A percentile compares a stretch with the other conserved stretches of the same genome.
These are phyloP conservation scores for Cephalotrichum gorgonifer DNA, from an alignment of 2,329 filamentous ascomycete genomes.

Conservation along the genomic window DNA sequence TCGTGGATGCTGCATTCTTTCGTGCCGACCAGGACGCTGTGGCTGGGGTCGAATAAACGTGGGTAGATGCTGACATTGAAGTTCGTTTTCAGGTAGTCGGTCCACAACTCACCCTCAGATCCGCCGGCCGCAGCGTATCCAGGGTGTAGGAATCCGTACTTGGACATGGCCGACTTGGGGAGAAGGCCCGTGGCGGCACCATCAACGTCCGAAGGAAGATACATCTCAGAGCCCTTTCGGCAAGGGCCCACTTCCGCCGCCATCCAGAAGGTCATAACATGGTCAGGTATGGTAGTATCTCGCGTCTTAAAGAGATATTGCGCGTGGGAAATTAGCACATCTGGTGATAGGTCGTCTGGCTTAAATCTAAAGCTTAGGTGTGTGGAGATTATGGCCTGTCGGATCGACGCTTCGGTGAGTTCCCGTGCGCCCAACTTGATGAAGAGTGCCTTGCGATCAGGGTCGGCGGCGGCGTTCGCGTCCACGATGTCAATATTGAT, in stretches of 20 bases:
- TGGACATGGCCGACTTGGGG: not conserved
- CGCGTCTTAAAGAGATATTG: not conserved
- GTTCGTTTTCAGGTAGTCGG: not conserved
- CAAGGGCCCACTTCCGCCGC: not conserved
- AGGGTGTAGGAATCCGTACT: conserved; percentile 4
- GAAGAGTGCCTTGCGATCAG: not conserved
- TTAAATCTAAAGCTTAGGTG: not conserved
- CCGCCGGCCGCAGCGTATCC: not conserved
- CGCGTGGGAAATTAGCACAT: not conserved
- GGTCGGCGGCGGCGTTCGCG: not conserved
- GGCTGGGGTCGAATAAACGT: not conserved
- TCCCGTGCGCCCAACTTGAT: not conserved
- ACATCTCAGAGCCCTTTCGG: not conserved
- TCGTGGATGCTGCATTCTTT: not conserved
- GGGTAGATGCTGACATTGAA: not conserved
- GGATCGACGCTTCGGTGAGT: not conserved
- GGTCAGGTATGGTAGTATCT: not conserved
- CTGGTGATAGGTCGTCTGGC: not conserved
- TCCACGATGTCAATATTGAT: conserved; percentile 5
- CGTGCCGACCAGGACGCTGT: not conserved
- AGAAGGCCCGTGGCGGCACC: conserved; percentile 1
- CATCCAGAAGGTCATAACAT: conserved; percentile 1
- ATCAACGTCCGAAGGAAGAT: not conserved
- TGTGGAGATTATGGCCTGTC: not conserved
- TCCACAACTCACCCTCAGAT: not conserved